A percentile compares a stretch with the other conserved stretches of the same genome.
phyloP scores from a whole-genome alignment of 2,329 filamentous ascomycete species.

The Colletotrichum liriopes region DNA sequence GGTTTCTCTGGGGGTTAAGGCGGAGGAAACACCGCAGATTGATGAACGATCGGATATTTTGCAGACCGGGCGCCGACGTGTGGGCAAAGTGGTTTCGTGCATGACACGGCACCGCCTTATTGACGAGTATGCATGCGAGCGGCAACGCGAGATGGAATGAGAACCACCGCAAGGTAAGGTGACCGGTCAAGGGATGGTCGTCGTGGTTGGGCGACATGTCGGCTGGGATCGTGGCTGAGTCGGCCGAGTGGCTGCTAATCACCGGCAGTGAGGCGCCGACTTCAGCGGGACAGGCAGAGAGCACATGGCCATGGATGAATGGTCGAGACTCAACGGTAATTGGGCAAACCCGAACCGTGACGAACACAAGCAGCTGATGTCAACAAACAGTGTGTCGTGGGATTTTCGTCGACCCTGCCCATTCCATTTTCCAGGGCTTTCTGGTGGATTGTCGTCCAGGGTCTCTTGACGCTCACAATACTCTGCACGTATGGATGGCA shows the following conservation, averaged over 20 bases:
- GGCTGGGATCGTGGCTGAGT: slow-evolving; percentile 36
- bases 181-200: not conserved
- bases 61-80: slow-evolving; percentile 14
- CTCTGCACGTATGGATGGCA: not conserved
- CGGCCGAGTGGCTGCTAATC: slow-evolving; percentile 37
- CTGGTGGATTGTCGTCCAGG: slow-evolving; percentile 26
- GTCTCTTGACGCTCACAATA: slow-evolving; percentile 29
- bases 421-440: not conserved
- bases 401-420: not conserved
- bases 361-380: slow-evolving; percentile 3
- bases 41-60: slow-evolving; percentile 33
- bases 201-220: slow-evolving; percentile 31
- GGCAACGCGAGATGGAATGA: slow-evolving; percentile 17
- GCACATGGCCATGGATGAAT: not conserved
- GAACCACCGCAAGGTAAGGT: slow-evolving; percentile 15
- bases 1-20: slow-evolving; percentile 25
- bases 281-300: not conserved
- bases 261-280: slow-evolving; percentile 21
- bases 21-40: slow-evolving; percentile 33
- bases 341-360: slow-evolving; percentile 4
- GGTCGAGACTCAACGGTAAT: not conserved
- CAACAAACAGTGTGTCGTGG: not conserved
- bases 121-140: slow-evolving; percentile 33
- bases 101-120: slow-evolving; percentile 34
- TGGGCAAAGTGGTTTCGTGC: slow-evolving; percentile 40